Percentiles rank a stretch among this genome's conserved stretches.
phyloP scores from a whole-genome alignment of 2,329 filamentous ascomycete genomes.

The Aspergillus latus region DNA sequence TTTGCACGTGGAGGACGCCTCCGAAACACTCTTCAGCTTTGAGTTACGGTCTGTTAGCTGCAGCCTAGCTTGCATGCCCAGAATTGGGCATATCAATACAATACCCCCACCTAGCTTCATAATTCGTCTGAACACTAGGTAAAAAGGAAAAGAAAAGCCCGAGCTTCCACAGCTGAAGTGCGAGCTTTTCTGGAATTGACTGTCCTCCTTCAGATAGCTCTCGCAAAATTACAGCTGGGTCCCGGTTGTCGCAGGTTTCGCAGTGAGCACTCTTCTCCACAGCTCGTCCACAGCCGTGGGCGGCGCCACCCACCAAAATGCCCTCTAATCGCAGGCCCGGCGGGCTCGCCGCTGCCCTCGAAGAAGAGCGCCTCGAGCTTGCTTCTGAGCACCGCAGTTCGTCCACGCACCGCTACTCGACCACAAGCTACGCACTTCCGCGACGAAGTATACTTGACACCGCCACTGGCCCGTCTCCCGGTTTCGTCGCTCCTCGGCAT shows the following conservation, averaged over 20 bases:
- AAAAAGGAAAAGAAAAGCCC: not conserved
- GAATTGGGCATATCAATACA: slow-evolving; percentile 7
- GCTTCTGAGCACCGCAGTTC: slow-evolving; percentile 61
- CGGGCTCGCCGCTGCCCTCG: slow-evolving; percentile 68
- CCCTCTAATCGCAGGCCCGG: slow-evolving; percentile 28
- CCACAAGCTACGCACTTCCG: slow-evolving; percentile 53
- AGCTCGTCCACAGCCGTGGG: slow-evolving; percentile 26
- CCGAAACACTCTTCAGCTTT: slow-evolving; percentile 4
- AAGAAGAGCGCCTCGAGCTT: slow-evolving; percentile 74
- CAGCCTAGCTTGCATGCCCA: slow-evolving; percentile 8
- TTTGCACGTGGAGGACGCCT: slow-evolving; percentile 3
- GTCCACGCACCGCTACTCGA: slow-evolving; percentile 34
- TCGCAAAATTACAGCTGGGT: slow-evolving; percentile 12
- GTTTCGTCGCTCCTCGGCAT: slow-evolving; percentile 32
- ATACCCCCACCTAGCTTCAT: slow-evolving; percentile 7
- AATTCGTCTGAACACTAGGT: not conserved
- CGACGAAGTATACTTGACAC: slow-evolving; percentile 68
- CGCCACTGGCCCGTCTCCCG: slow-evolving; percentile 56
- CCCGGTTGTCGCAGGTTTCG: slow-evolving; percentile 23
- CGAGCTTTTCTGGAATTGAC: not conserved
- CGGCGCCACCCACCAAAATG: slow-evolving; percentile 30
- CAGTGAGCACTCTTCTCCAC: slow-evolving; percentile 24
- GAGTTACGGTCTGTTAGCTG: not conserved
- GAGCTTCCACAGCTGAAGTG: not conserved
- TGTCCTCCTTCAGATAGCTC: slow-evolving; percentile 2